Conservation (phyloP, 768 basidiomycete genomes). For the Suillus americanus region DNA sequence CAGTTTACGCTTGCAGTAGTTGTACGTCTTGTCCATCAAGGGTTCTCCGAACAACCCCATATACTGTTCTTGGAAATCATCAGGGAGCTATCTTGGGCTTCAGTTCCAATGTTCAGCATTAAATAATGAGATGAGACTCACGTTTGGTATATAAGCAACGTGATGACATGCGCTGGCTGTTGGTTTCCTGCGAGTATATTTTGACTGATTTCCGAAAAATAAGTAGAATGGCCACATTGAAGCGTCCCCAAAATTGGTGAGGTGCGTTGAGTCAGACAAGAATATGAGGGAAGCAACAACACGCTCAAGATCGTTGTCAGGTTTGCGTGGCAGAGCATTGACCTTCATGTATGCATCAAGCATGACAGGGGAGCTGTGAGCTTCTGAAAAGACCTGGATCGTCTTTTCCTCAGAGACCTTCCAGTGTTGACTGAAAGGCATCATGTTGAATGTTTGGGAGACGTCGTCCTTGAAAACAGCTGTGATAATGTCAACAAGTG, state of each 20-base stretch:
- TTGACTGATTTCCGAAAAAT: constrained; percentile 14
- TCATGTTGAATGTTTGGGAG: constrained; percentile 5
- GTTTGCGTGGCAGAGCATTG: constrained; percentile 3
- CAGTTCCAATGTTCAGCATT: neutral
- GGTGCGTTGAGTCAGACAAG: constrained; percentile 28
- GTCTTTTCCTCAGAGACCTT: neutral
- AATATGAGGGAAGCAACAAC: constrained; percentile 18
- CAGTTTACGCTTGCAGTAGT: constrained; percentile 10
- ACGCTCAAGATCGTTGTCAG: constrained; percentile 6
- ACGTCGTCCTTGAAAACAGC: neutral
- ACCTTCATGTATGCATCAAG: neutral
- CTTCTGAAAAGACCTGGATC: constrained; percentile 2
- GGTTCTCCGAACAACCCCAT: neutral
- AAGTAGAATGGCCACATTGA: constrained; percentile 23
- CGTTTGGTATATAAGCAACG: constrained; percentile 1
- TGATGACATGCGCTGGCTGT: neutral
- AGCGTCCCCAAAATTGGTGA: constrained; percentile 16
- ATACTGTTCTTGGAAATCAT: constrained; percentile 14
- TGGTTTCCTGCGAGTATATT: neutral
- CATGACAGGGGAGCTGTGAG: neutral
- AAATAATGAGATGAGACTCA: neutral
- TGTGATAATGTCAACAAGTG: constrained; percentile 6
- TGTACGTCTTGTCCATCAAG: neutral
- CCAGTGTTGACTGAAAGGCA: constrained; percentile 7
- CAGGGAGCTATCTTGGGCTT: constrained; percentile 8